Evolutionary conservation across 164 flowering plant species (phyloP), one percentile per base, ranked within the genome.

Genomic region (Saururus chinensis): DNA sequence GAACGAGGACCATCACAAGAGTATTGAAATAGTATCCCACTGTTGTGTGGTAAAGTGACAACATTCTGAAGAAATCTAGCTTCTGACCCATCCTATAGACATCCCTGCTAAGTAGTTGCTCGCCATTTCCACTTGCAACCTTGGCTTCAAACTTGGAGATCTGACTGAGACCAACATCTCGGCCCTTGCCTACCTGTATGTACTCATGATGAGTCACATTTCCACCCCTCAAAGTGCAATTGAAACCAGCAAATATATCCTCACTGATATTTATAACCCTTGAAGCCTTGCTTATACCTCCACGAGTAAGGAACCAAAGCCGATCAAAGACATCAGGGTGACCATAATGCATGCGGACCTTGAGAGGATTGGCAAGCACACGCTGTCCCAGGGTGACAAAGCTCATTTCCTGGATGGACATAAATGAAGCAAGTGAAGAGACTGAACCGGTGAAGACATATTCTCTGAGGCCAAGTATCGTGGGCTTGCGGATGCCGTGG

Each of bases 191-290:
- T 26, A 93, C 97, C 69, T 93, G 99, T 26, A 93, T 83, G 66
- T 93, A 93, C 64, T 93, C 99, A 73, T 93, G 99, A 69, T 93
- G 99, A 2, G 99, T 88, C 62, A 90, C 97, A 74, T 88, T 93
- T 49, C 99, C 99, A 53, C 96, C 89, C 55, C 99, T 76, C 30
- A 93, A 70, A 5, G 95, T 92, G 77, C 96, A 92, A 60, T 89
- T 92, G 76, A 92, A 92, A 9, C 98, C 97, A 35, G 98, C 97
- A 73, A 79, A 92, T 69, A 92, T 89, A 66, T 92, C 98, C 77
- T 92, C 98, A 65, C 97, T 92, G 58, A 92, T 84, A 71, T 92
- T 92, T 66, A 92, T 92, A 61, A 84, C 85, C 64, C 69, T 80
- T 22, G 97, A 89, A 51, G 98, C 98, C 79, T 92, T 92, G 80